Percentiles rank a stretch among this genome's conserved stretches.
phyloP scores from a whole-genome alignment of 306 rosid species.

The Medicago lupulina region DNA sequence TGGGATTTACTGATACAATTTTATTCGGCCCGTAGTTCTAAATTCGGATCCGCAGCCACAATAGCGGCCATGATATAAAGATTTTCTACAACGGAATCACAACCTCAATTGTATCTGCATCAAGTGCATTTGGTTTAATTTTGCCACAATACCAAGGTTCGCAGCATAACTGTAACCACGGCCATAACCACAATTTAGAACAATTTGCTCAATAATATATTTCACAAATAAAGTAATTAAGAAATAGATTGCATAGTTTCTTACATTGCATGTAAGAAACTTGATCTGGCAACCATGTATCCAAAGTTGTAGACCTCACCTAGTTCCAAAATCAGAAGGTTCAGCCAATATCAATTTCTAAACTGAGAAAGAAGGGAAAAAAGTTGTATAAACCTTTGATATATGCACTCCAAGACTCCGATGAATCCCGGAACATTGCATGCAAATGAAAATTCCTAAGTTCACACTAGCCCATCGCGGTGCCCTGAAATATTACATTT shows the following conservation, averaged over 20 bases:
- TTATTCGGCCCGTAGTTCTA: no score
- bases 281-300: constrained; percentile 97
- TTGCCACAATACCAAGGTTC: no score
- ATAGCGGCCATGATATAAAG: no score
- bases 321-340: constrained; percentile 50
- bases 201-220: not conserved
- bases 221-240: constrained; percentile 10
- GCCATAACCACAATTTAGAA: no score
- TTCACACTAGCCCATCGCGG: constrained; percentile 99
- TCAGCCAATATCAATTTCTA: constrained; percentile 29
- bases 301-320: constrained; percentile 94
- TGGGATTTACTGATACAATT: no score
- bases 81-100: no score
- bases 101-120: no score
- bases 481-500: constrained; percentile 63
- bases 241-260: constrained; percentile 42
- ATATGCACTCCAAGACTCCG: constrained; percentile 97
- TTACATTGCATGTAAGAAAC: constrained; percentile 90
- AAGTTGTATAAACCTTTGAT: constrained; percentile 67
- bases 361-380: constrained; percentile 1
- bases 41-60: no score
- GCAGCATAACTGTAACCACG: no score
- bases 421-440: constrained; percentile 97
- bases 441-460: constrained; percentile 90
- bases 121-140: no score